Percentiles rank a stretch among this genome's conserved stretches.
These are phyloP conservation scores for Chrysoporthe cubensis DNA, from an alignment of 2,329 filamentous ascomycete genomes.

Conservation along the genomic window DNA sequence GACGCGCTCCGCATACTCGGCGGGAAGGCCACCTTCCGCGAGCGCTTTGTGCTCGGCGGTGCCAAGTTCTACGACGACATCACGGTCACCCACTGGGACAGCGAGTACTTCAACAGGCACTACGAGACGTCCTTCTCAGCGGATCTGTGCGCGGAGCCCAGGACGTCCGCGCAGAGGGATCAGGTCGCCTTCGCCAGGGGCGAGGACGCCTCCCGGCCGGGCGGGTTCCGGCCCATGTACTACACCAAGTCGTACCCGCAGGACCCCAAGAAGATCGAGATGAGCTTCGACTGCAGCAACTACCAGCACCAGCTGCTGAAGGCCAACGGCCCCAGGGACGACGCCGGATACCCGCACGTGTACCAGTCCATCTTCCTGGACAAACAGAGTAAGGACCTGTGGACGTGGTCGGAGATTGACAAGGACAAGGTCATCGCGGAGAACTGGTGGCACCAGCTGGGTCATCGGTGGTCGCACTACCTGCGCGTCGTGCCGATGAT, in stretches of 20 bases:
- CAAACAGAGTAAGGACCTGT: conserved; percentile 58
- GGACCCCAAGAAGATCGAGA: conserved; percentile 63
- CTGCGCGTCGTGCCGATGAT: conserved; percentile 69
- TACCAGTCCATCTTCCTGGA: conserved; percentile 74
- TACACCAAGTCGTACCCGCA: conserved; percentile 63
- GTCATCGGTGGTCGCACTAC: conserved; percentile 67
- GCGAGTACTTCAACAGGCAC: conserved; percentile 67
- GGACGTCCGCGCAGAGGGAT: conserved; percentile 44
- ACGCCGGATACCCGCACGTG: conserved; percentile 58
- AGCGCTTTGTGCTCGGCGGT: conserved; percentile 70
- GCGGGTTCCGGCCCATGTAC: conserved; percentile 67
- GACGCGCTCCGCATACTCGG: conserved; percentile 59
- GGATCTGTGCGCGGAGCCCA: conserved; percentile 53
- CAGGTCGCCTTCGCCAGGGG: conserved; percentile 48
- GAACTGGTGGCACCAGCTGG: conserved; percentile 72
- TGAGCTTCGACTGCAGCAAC: conserved; percentile 77
- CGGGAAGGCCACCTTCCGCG: conserved; percentile 60
- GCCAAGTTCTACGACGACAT: conserved; percentile 73
- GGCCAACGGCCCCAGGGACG: conserved; percentile 31
- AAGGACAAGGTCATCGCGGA: conserved; percentile 62
- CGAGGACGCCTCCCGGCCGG: conserved; percentile 56
- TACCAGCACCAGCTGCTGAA: conserved; percentile 73
- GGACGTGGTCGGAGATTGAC: conserved; percentile 64
- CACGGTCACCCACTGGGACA: conserved; percentile 70
- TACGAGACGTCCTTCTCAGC: conserved; percentile 66